Percentiles rank a stretch among this genome's conserved stretches.
phyloP scores from a whole-genome alignment of 148 eudicot species.

The Nepenthes mirabilis region DNA sequence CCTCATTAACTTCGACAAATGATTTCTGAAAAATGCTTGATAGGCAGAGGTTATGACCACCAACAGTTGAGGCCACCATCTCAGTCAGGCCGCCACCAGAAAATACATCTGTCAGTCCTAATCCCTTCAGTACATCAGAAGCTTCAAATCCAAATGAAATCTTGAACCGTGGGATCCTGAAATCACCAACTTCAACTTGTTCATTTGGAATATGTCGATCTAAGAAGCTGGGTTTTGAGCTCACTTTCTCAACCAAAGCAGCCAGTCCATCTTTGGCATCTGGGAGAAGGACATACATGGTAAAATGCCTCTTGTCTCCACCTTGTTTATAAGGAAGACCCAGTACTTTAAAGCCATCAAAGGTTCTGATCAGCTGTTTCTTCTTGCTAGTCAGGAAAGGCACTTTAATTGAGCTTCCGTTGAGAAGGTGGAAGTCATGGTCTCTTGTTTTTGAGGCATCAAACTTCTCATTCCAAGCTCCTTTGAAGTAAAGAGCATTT shows the following conservation, averaged over 20 bases:
- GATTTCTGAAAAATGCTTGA: constrained; percentile 73
- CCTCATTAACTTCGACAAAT: constrained; percentile 81
- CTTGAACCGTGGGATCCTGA: constrained; percentile 62
- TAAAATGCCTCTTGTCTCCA: constrained; percentile 56
- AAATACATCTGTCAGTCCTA: constrained; percentile 55
- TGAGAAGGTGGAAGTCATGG: constrained; percentile 50
- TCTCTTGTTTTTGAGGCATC: constrained; percentile 52
- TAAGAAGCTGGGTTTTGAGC: constrained; percentile 49
- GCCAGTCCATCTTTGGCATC: constrained; percentile 60
- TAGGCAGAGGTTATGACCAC: constrained; percentile 40
- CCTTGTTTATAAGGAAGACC: constrained; percentile 63
- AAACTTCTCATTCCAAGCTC: constrained; percentile 70
- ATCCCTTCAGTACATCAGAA: constrained; percentile 43
- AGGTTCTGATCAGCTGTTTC: constrained; percentile 33
- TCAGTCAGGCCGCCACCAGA: constrained; percentile 52
- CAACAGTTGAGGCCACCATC: constrained; percentile 52
- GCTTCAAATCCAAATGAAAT: constrained; percentile 74
- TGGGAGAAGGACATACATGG: constrained; percentile 79
- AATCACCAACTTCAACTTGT: constrained; percentile 46
- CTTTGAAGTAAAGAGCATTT: constrained; percentile 80
- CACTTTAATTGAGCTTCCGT: constrained; percentile 46
- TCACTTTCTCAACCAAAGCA: constrained; percentile 33
- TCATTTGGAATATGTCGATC: constrained; percentile 34
- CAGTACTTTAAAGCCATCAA: constrained; percentile 61
- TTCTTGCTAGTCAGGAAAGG: constrained; percentile 89